Base-by-base conservation (phyloP, 805 yeast species). In the Yamadazyma olivae region DNA sequence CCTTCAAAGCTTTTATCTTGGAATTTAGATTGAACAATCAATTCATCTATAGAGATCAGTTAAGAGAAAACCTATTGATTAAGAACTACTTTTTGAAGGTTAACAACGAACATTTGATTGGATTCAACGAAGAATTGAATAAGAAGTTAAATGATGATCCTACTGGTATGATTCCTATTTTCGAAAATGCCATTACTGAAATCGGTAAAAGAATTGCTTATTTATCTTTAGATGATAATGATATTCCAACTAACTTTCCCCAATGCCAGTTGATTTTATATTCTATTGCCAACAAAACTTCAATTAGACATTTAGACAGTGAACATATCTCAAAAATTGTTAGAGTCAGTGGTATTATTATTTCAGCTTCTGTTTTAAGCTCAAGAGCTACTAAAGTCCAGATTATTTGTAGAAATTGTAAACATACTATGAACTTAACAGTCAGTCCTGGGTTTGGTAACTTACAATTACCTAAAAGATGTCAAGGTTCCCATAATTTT, bases 271-370 rank as follows among this genome's bases (percentile, higher is more conserved):
- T 91, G 49, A 78, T 88, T 33, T 64, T 91, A 36, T 74, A 73
- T 43, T 82, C 95, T 9, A 79, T 80, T 36, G 83, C 95, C 12
- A 77, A 79, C 39, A 77, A 79, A 40, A 71, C 82, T 3, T 71
- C 91, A 1, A 78, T 93, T 40, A 76, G 99, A 56, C 80, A 87
- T 38, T 69, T 93, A 39, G 91, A 84, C 56, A 82, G 96, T 2
- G 86, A 83, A 32, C 87, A 87, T 56, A 89, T 93, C 43, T 79
- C 96, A 17, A 86, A 88, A 57, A 83, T 93, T 36, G 91, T 93
- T 23, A 73, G 96, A 38, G 77, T 93, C 29, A 85, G 95, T 15
- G 99, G 99, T 20, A 93, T 93, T 50, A 75, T 93, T 49, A 91
- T 93, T 40, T 83, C 95, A 33, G 85, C 97, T 1, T 85, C 96